Conservation (phyloP, 1,284 basidiomycete genomes). For the Sanghuangporus weigelae region DNA sequence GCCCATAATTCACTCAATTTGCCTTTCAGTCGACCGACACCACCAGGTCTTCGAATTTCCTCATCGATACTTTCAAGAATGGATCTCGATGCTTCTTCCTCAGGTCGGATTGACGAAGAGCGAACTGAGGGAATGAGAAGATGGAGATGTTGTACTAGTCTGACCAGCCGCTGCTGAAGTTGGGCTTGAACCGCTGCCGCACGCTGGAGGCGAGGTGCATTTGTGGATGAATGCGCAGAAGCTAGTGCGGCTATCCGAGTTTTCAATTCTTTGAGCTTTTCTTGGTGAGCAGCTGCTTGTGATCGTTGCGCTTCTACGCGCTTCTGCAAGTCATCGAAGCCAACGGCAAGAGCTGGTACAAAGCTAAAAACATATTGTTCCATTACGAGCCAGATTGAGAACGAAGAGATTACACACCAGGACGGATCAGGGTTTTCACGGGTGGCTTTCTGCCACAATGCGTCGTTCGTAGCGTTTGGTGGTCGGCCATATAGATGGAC, state of each 20-base stretch:
- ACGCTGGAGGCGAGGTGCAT: slow-evolving; percentile 63
- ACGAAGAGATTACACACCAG: slow-evolving; percentile 43
- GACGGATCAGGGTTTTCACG: slow-evolving; percentile 80
- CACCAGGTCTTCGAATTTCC: slow-evolving; percentile 54
- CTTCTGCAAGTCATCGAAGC: slow-evolving; percentile 78
- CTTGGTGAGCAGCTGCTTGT: slow-evolving; percentile 65
- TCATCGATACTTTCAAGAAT: slow-evolving; percentile 73
- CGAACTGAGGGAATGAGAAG: slow-evolving; percentile 75
- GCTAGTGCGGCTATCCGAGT: slow-evolving; percentile 58
- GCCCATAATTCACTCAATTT: slow-evolving; percentile 86
- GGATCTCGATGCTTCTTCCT: slow-evolving; percentile 70
- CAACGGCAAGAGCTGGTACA: slow-evolving; percentile 77
- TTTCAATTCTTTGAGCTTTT: slow-evolving; percentile 70
- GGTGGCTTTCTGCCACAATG: slow-evolving; percentile 75
- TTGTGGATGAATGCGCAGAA: slow-evolving; percentile 64
- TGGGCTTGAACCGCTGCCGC: slow-evolving; percentile 67
- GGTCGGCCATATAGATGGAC: slow-evolving; percentile 72
- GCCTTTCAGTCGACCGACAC: slow-evolving; percentile 61
- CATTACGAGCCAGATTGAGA: not conserved
- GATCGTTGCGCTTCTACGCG: slow-evolving; percentile 76
- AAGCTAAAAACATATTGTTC: slow-evolving; percentile 42
- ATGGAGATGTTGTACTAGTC: slow-evolving; percentile 72
- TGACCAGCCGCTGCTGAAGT: slow-evolving; percentile 69
- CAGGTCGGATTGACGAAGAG: slow-evolving; percentile 73
- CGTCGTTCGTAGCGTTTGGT: slow-evolving; percentile 66